Evolutionary conservation across 208 protist genomes (phyloP).

Genomic region (Lotmaria passim): DNA sequence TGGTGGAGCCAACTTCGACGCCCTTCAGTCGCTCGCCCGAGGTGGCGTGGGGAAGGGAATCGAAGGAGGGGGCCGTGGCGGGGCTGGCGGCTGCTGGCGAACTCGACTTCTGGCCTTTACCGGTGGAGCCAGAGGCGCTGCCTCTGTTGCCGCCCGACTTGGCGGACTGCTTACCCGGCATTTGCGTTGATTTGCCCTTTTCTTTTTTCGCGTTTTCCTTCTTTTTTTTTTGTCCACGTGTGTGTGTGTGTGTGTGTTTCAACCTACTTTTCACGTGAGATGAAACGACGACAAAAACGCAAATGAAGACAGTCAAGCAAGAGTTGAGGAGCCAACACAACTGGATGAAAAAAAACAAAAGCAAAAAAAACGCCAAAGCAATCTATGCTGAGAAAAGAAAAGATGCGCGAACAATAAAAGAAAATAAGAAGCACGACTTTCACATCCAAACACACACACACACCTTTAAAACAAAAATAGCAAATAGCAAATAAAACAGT

Average conservation of each 20-base stretch:
- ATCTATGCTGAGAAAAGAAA: not conserved
- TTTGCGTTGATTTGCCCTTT: not conserved
- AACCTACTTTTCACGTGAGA: not conserved
- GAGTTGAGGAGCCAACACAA: not conserved
- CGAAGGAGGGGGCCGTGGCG: slow-evolving; percentile 22
- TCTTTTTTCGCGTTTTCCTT: not conserved
- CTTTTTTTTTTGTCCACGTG: not conserved
- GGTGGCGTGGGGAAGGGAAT: slow-evolving; percentile 34
- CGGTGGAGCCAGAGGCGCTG: not conserved
- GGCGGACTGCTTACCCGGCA: slow-evolving; percentile 27
- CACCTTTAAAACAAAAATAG: not conserved
- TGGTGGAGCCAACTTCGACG: slow-evolving; percentile 31
- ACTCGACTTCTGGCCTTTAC: slow-evolving; percentile 8
- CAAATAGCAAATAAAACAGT: not conserved
- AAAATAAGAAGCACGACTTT: too few species aligned
- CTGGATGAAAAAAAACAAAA: not conserved
- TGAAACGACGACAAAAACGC: too few species aligned
- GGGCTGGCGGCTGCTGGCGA: slow-evolving; percentile 1
- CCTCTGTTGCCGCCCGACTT: slow-evolving; percentile 5
- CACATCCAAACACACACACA: slow-evolving; percentile 7
- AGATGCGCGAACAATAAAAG: not conserved
- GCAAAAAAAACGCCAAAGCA: not conserved
- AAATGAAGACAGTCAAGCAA: not conserved
- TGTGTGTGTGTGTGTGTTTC: not conserved
- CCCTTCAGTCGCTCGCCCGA: slow-evolving; percentile 31